A percentile compares a stretch with the other conserved stretches of the same genome.
phyloP scores from a whole-genome alignment of 345 rosid species.

The Iberis pinnata region DNA sequence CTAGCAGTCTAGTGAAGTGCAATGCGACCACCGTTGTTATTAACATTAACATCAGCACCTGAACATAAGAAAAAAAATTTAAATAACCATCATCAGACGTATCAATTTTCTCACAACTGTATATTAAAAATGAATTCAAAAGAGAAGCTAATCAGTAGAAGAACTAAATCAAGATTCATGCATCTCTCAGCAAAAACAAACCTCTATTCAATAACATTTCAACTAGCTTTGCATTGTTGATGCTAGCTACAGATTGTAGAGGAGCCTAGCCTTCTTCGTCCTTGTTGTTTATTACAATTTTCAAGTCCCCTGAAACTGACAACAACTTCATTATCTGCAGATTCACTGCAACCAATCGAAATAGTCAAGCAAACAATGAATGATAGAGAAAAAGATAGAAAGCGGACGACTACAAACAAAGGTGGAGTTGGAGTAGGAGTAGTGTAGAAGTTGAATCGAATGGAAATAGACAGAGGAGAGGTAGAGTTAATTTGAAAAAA shows the following conservation, averaged over 20 bases:
- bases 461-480: too few species aligned
- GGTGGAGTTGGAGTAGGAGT: too few species aligned
- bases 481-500: too few species aligned
- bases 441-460: too few species aligned
- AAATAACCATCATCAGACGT: not conserved
- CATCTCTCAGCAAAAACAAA: conserved; percentile 15
- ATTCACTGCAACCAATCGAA: too few species aligned
- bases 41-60: conserved; percentile 78
- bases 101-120: not conserved
- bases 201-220: conserved; percentile 55
- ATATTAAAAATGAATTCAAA: not conserved
- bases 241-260: conserved; percentile 79
- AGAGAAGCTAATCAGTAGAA: not conserved
- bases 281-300: conserved; percentile 39
- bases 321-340: conserved; percentile 53
- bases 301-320: conserved; percentile 41
- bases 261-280: conserved; percentile 99
- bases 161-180: not conserved
- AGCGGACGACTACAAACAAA: too few species aligned
- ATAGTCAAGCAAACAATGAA: too few species aligned
- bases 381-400: too few species aligned
- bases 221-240: conserved; percentile 52
- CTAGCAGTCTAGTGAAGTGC: conserved; percentile 98
- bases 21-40: conserved; percentile 74
- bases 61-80: conserved; percentile 8